Percentiles rank a stretch among this genome's conserved stretches.
phyloP scores from a whole-genome alignment of 305 asterid genomes.

The Solanum hybrid region DNA sequence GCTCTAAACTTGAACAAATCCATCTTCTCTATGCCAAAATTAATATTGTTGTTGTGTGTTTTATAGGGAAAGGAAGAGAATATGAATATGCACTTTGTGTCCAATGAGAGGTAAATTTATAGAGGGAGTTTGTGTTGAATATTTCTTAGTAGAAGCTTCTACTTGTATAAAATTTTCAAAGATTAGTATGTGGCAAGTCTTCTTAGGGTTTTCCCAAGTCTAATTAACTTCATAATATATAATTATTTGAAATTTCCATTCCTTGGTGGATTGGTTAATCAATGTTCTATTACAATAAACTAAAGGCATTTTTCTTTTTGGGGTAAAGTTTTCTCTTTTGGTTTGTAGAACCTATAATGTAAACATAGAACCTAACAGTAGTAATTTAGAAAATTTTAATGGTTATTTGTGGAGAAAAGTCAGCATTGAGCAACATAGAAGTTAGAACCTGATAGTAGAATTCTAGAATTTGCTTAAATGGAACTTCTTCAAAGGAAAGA shows the following conservation, averaged over 20 bases:
- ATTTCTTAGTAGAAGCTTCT: constrained; percentile 23
- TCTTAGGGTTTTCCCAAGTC: background rate
- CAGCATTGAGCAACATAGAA: background rate
- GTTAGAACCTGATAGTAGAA: background rate
- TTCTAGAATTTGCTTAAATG: background rate
- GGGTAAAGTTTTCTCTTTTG: background rate
- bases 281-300: background rate
- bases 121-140: constrained; percentile 5
- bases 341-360: background rate
- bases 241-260: background rate
- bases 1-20: constrained; percentile 12
- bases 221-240: background rate
- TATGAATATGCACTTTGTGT: background rate
- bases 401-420: background rate
- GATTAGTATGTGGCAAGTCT: background rate
- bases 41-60: background rate
- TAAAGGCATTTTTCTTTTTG: background rate
- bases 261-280: background rate
- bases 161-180: background rate
- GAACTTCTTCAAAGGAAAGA: background rate
- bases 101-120: background rate
- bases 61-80: background rate
- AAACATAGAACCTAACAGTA: background rate
- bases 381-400: background rate
- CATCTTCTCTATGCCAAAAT: constrained; percentile 14